Evolutionary conservation across 73 alveolate genomes (phyloP).

Genomic region (Breviolum minutum): DNA sequence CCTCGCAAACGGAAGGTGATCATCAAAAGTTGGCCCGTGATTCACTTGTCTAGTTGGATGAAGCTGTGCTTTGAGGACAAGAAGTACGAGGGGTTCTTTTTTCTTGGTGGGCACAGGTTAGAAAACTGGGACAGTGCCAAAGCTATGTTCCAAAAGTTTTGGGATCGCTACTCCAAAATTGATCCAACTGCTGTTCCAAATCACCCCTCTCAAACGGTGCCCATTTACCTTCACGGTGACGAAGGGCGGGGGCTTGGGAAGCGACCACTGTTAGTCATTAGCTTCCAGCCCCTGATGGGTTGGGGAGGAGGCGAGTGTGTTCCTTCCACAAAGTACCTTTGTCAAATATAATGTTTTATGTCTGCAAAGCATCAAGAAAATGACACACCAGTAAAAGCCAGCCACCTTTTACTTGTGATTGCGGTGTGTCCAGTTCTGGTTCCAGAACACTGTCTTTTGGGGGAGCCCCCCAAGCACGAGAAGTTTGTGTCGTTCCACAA

Average conservation of each 20-base stretch:
- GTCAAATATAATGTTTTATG: too few relatives aligned
- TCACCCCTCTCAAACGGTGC: neutral
- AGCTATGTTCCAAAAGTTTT: neutral
- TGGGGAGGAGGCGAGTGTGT: neutral
- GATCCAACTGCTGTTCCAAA: neutral
- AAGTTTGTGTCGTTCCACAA: too few relatives aligned
- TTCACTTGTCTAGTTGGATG: neutral
- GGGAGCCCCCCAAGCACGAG: too few relatives aligned
- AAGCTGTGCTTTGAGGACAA: neutral
- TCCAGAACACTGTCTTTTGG: too few relatives aligned
- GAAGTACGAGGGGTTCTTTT: neutral
- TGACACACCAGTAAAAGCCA: too few relatives aligned
- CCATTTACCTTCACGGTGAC: slow-evolving; percentile 2
- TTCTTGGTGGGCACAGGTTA: neutral
- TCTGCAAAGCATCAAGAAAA: too few relatives aligned
- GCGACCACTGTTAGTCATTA: neutral
- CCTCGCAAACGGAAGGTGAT: neutral
- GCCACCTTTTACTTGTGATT: too few relatives aligned
- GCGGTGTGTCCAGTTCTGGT: too few relatives aligned
- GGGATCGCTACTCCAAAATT: neutral
- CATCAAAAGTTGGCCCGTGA: slow-evolving; percentile 3
- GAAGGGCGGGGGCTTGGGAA: neutral
- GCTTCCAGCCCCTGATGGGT: neutral
- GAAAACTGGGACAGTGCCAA: neutral
- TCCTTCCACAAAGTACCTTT: neutral